Evolutionary conservation across 1,284 basidiomycete species (phyloP), one percentile per base, ranked within the genome.

Genomic region (Microbotryomycetes sp.): DNA sequence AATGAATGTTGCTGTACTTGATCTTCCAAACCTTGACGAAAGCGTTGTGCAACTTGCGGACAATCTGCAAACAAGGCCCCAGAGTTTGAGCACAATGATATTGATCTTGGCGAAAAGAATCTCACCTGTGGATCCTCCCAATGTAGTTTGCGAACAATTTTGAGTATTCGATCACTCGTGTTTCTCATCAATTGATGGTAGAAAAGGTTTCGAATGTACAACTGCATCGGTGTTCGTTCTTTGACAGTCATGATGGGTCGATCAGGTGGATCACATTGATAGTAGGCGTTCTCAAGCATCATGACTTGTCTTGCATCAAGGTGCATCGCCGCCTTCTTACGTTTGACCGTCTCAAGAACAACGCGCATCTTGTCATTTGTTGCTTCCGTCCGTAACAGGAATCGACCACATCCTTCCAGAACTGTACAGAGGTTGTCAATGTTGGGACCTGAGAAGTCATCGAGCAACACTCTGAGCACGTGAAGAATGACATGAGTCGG

Each of bases 11-110:
- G 63, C 86, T 82, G 74, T 87, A 97, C 72, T 92, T 94, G 77
- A 97, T 83, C 74, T 96, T 94, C 92, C 94, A 97, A 1, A 93
- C 87, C 71, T 94, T 94, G 4, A 89, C 92, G 77, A 99, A 97
- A 28, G 88, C 83, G 71, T 88, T 88, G 76, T 88, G 74, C 14
- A 83, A 71, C 57, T 71, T 70, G 3, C 62, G 56, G 6, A 71
- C 68, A 67, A 77, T 75, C 51, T 75, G 66, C 15, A 0, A 70
- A 62, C 73, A 75, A 42, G 31, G 53, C 51, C 56, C 42, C 22
- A 7, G 5, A 4, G 19, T 22, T 4, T 6, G 16, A n/a, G 81
- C 25, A 86, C 77, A 5, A 80, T 79, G 53, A 77, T 79, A 26
- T 78, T 77, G 36, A 83, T 79, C 54, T 68, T 46, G 14, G 47